Conservation (phyloP, 2,329 filamentous ascomycete species). For the Cladosporium colombiae region DNA sequence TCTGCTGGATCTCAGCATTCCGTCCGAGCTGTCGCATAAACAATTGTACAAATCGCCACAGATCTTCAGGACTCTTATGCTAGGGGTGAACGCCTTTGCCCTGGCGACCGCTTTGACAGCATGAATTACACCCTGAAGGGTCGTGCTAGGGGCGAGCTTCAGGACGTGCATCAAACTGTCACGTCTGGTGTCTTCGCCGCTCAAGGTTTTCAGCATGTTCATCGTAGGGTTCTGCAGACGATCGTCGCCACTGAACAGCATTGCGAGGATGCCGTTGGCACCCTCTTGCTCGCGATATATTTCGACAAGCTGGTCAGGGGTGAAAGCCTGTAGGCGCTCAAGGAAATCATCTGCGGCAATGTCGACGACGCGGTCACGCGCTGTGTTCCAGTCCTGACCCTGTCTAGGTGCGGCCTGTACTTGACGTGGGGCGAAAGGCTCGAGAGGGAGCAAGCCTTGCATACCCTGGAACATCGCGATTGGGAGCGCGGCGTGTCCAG, state of each 20-base stretch:
- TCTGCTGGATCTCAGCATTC: conserved; percentile 62
- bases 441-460: conserved; percentile 70
- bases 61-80: conserved; percentile 61
- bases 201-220: conserved; percentile 80
- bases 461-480: conserved; percentile 72
- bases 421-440: conserved; percentile 60
- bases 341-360: conserved; percentile 72
- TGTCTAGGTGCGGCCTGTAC: conserved; percentile 49
- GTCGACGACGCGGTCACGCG: conserved; percentile 63
- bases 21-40: conserved; percentile 63
- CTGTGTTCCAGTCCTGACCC: conserved; percentile 75
- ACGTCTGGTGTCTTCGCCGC: conserved; percentile 63
- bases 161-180: conserved; percentile 64
- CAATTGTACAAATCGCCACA: conserved; percentile 63
- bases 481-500: conserved; percentile 70
- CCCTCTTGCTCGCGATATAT: conserved; percentile 69
- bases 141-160: conserved; percentile 57
- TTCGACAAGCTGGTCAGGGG: conserved; percentile 64
- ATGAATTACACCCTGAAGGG: conserved; percentile 57
- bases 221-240: conserved; percentile 77
- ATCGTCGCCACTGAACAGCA: conserved; percentile 78
- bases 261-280: conserved; percentile 72
- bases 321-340: conserved; percentile 76
- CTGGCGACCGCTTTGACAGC: conserved; percentile 58
- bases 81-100: conserved; percentile 61